A percentile compares a stretch with the other conserved stretches of the same genome.
These are phyloP conservation scores for Penicillium sp. DNA, from an alignment of 2,329 filamentous ascomycete species.

Conservation along the genomic window DNA sequence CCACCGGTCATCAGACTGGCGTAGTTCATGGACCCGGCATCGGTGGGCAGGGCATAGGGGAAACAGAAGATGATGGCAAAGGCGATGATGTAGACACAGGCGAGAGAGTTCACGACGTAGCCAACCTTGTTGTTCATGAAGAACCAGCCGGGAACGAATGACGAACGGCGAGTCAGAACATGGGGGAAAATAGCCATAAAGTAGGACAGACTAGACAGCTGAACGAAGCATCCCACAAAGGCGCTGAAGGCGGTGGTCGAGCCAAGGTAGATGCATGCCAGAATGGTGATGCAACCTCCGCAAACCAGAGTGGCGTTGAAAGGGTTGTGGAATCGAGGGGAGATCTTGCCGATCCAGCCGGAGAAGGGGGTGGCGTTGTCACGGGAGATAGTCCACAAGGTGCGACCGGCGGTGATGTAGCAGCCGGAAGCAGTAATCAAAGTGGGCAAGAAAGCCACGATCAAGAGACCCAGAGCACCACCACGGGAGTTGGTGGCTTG, in stretches of 20 bases:
- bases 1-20: constrained; percentile 55
- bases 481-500: constrained; percentile 52
- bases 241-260: constrained; percentile 58
- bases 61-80: constrained; percentile 65
- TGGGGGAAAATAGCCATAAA: constrained; percentile 55
- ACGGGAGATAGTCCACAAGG: constrained; percentile 60
- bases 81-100: constrained; percentile 56
- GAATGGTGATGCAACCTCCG: constrained; percentile 52
- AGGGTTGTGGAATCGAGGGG: constrained; percentile 58
- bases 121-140: constrained; percentile 54
- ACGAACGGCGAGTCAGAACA: constrained; percentile 52
- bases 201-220: constrained; percentile 58
- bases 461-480: constrained; percentile 59
- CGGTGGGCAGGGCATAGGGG: constrained; percentile 51
- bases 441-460: constrained; percentile 59
- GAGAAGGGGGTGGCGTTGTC: constrained; percentile 63
- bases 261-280: constrained; percentile 60
- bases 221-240: constrained; percentile 60
- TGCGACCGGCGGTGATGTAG: constrained; percentile 63
- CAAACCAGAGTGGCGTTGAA: constrained; percentile 61
- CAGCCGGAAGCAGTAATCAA: constrained; percentile 55
- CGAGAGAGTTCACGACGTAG: constrained; percentile 50
- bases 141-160: constrained; percentile 57
- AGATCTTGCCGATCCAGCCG: constrained; percentile 54
- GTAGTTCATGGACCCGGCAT: constrained; percentile 56